Conservation (phyloP, 2,329 filamentous ascomycete species). For the Exophiala sideris region DNA sequence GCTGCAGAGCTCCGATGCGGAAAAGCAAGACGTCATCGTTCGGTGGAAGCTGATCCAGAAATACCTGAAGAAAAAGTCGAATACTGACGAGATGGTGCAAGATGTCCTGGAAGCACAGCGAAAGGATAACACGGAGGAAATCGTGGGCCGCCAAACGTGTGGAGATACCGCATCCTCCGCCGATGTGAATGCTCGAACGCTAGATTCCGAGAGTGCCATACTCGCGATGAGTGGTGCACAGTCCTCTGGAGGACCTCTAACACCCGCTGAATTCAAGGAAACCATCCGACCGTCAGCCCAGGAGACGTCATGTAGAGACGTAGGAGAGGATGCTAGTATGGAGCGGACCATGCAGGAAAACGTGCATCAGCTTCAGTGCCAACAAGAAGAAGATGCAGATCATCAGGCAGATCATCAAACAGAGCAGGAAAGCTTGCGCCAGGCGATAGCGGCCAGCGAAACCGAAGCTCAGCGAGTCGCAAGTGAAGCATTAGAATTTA, state of each 20-base stretch:
- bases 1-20: conserved; percentile 50
- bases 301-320: conserved; percentile 66
- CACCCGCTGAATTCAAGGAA: conserved; percentile 58
- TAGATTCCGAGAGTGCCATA: conserved; percentile 8
- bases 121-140: conserved; percentile 23
- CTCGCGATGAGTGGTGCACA: conserved; percentile 4
- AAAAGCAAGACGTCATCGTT: conserved; percentile 61
- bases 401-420: conserved; percentile 39
- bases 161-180: conserved; percentile 13
- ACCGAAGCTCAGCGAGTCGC: conserved; percentile 37
- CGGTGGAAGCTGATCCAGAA: conserved; percentile 58
- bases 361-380: conserved; percentile 51
- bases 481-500: conserved; percentile 11
- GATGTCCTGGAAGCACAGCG: conserved; percentile 35
- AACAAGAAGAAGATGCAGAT: conserved; percentile 34
- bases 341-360: conserved; percentile 71
- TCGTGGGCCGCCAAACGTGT: conserved; percentile 16
- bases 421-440: conserved; percentile 46
- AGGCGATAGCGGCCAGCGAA: conserved; percentile 51
- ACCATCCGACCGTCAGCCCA: conserved; percentile 67
- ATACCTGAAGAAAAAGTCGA: conserved; percentile 43
- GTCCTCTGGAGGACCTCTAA: conserved; percentile 6
- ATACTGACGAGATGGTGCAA: conserved; percentile 54
- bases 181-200: conserved; percentile 8
- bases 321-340: conserved; percentile 64